Conservation (phyloP, 108 stramenopile species). For the Chaetoceros muelleri region DNA sequence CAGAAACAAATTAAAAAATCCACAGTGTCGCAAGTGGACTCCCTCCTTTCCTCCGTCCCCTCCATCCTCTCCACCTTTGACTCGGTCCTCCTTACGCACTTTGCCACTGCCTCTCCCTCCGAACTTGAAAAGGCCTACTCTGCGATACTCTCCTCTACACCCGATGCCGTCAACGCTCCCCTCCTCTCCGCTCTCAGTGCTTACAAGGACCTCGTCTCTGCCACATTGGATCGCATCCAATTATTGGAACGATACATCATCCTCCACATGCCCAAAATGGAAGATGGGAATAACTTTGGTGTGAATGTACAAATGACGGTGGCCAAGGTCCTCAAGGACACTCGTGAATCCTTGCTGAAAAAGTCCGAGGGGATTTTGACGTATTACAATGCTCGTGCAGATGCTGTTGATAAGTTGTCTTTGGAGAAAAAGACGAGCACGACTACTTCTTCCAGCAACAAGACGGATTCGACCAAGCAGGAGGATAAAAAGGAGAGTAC, state of each 20-base stretch:
- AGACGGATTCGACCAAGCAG: slow-evolving; percentile 30
- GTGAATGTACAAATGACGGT: slow-evolving; percentile 66
- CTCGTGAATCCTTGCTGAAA: slow-evolving; percentile 33
- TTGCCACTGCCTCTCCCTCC: neutral
- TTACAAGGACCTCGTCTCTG: neutral
- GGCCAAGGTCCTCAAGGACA: slow-evolving; percentile 39
- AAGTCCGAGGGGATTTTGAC: slow-evolving; percentile 34
- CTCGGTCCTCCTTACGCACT: neutral
- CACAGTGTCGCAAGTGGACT: neutral
- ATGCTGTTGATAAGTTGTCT: slow-evolving; percentile 56
- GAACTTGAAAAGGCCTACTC: neutral
- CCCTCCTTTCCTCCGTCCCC: neutral
- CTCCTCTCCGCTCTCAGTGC: neutral
- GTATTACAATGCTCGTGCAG: slow-evolving; percentile 58
- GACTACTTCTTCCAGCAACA: slow-evolving; percentile 29
- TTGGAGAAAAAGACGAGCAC: slow-evolving; percentile 25
- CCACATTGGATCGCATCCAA: neutral
- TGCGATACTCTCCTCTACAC: neutral
- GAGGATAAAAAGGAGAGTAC: slow-evolving; percentile 14
- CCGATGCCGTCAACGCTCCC: neutral
- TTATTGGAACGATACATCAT: slow-evolving; percentile 2
- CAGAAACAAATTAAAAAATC: neutral
- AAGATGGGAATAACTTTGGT: slow-evolving; percentile 83
- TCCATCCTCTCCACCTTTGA: neutral
- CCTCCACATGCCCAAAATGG: slow-evolving; percentile 48